Evolutionary conservation across 2,329 filamentous ascomycete species (phyloP), one percentile per base, ranked within the genome.

Genomic region (Zelopaecilomyces penicillatus): DNA sequence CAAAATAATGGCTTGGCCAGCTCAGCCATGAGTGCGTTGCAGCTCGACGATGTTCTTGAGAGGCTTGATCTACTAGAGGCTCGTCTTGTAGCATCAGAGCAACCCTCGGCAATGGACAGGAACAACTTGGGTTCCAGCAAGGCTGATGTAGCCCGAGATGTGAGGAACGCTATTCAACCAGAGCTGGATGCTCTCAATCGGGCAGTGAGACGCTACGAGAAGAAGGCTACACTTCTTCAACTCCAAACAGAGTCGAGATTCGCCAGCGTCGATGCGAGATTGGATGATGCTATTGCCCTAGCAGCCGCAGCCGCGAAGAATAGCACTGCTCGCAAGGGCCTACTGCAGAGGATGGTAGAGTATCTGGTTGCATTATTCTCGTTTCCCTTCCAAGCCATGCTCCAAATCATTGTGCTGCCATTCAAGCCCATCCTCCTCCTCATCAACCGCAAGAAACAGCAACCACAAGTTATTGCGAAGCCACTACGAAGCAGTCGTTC

Each of bases 171-270:
- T 29, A 71, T 91, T 8, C 85, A 89, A 52, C 83, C 87, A 1
- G 88, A 96, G 47, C 74, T 97, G 5, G 90, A 96, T 55, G 87
- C 88, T 0, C 70, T 97, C 30, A 93, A 89, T 55, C 82, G 91
- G 39, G 90, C 91, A 4, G 85, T 97, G 37, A 78, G 91, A 19
- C 81, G 88, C 32, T 95, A 95, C 56, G 91, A 97, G 67, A 96
- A 95, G 67, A 86, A 89, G 55, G 81, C 85, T 4, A 83, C 83
- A 0, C 71, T 90, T 6, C 76, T 89, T 29, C 76, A 85, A 7
- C 74, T 84, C 44, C 83, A 91, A 57, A 87, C 82, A 3, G 88
- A 95, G 52, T 76, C 81, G 6, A 78, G 85, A 27, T 77, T 96
- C 46, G 75, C 79, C 35, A 76, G 80, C 19, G 70, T 95, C 4